Percentiles rank a stretch among this genome's conserved stretches.
Conservation (phyloP, 352 stramenopile species). For the Aphanomyces cochlioides region DNA sequence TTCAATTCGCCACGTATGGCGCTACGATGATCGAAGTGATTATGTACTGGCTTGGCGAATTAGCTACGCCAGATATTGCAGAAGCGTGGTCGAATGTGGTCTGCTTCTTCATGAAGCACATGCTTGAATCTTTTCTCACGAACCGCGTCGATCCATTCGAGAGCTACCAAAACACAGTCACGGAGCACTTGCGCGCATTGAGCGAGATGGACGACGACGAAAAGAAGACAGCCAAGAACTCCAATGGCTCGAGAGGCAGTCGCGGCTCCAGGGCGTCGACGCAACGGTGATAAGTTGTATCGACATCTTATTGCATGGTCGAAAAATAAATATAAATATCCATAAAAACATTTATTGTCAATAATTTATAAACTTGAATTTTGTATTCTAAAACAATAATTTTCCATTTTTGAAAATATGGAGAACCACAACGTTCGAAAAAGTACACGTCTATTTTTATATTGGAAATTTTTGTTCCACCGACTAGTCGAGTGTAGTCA, state of each 20-base stretch:
- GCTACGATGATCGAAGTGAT: constrained; percentile 30
- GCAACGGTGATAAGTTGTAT: constrained; percentile 4
- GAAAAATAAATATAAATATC: too few species aligned
- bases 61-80: constrained; percentile 27
- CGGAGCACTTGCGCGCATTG: constrained; percentile 23
- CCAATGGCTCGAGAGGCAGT: constrained; percentile 6
- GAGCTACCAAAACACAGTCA: constrained; percentile 31
- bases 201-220: constrained; percentile 29
- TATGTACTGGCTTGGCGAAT: constrained; percentile 30
- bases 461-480: neutral
- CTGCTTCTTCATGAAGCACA: constrained; percentile 33
- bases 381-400: too few species aligned
- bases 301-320: too few species aligned
- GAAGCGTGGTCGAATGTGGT: constrained; percentile 29
- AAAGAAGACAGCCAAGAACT: neutral
- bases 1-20: constrained; percentile 29
- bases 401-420: too few species aligned
- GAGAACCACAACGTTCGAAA: too few species aligned
- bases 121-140: constrained; percentile 30
- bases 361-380: too few species aligned
- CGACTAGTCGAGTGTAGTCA: too few species aligned
- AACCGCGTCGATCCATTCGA: constrained; percentile 28
- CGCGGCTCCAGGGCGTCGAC: constrained; percentile 9
- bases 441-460: neutral
- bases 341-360: too few species aligned